Base-by-base conservation (phyloP, 164 flowering plant genomes). In the Dillenia suffruticosa region DNA sequence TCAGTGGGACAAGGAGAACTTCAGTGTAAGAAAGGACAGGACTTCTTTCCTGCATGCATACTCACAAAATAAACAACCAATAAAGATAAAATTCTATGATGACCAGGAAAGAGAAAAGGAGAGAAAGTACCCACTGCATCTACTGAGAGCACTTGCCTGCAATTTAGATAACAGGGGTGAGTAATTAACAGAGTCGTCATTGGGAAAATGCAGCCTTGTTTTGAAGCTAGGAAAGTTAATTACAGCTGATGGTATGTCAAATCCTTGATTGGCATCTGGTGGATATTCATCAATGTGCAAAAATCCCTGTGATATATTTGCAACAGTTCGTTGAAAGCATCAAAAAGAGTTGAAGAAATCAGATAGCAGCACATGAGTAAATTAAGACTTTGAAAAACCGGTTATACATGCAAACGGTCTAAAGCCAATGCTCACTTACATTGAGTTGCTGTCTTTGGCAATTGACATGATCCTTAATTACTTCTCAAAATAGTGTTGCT, bases 211-310 rank as follows among this genome's bases (percentile, higher is more conserved):
- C 60, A 64, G 61, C 64, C 81, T 77, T 51, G 90, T 63, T 61
- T 72, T 71, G 70, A 82, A 81, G 68, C 81, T 77, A 5, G 93
- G 85, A 71, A 84, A 94, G 70, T 84, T 84, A 69, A 94, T 75
- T 14, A 90, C 66, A 64, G 99, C 95, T 43, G 99, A 84, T 59
- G 97, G 99, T 65, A 94, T 85, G 81, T 94, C 99, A 67, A 89
- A 94, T 63, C 99, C 97, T 74, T 91, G 97, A 74, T 89, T 88
- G 44, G 99, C 98, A 84, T 91, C 98, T 58, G 98, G 96, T 66
- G 96, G 96, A 72, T 91, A 94, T 66, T 94, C 96, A 72, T 89
- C 90, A 12, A 94, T 89, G 71, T 91, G 99, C 66, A 94, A 73
- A 74, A 94, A 91, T 0, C 95, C 97, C 96, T 89, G 74, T 53